Conservation (phyloP, 108 stramenopile species). For the Tribonema minus region DNA sequence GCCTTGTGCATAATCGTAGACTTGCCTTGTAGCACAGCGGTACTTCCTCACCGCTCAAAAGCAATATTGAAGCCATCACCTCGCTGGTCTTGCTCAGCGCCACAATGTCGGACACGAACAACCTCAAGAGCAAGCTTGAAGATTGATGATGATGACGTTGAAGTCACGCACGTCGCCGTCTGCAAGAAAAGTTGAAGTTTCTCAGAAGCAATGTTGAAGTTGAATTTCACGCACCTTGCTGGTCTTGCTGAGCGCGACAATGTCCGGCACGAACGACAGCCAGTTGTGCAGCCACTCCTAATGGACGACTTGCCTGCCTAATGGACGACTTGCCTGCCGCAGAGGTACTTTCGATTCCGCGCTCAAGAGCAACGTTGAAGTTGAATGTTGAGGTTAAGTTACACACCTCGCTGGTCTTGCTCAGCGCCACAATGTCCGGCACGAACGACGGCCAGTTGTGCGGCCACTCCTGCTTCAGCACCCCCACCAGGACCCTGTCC, state of each 20-base stretch:
- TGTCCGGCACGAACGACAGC: conserved; percentile 93
- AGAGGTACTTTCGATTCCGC: neutral
- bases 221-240: conserved; percentile 1
- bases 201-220: no score
- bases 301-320: conserved; percentile 70
- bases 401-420: conserved; percentile 46
- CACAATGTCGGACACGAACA: conserved; percentile 94
- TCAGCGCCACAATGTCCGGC: conserved; percentile 82
- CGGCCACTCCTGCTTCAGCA: conserved; percentile 99
- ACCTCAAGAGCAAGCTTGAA: no score
- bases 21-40: no score
- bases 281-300: conserved; percentile 99
- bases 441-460: conserved; percentile 99
- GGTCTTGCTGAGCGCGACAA: conserved; percentile 72
- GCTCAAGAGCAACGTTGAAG: neutral
- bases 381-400: neutral
- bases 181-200: no score
- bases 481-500: conserved; percentile 90
- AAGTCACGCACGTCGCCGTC: neutral
- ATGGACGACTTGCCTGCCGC: neutral
- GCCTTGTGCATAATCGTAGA: neutral
- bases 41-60: neutral
- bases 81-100: conserved; percentile 62
- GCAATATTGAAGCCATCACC: neutral
- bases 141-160: no score